Base-by-base conservation (phyloP, 306 rosid genomes). In the Malus asiatica region DNA sequence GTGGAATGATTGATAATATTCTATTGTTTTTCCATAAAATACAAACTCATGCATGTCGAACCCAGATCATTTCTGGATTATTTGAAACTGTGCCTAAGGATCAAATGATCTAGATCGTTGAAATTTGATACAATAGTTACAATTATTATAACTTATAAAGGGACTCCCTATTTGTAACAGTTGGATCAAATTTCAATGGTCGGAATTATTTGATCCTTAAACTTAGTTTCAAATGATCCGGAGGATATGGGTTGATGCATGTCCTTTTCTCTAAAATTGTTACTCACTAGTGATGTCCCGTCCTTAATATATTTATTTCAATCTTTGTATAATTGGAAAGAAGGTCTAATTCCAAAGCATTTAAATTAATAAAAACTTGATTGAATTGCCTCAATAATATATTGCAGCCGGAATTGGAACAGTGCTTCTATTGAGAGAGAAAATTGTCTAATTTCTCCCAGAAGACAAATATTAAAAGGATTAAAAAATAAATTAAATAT, bases 371-470 rank as follows among this genome's bases (percentile, higher is more conserved):
- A 23, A 76, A 76, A 67, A 55, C 40, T 14, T 55, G 66, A 29
- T 4, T 13, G 22, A 67, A 22, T 35, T 19, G 19, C 14, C 20
- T 20, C 22, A 3, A 25, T 72, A 51, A 35, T 53, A 32, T 44
- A 62, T 51, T n/a, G 12, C 2, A 3, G 84, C 74, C 77, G 84
- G 65, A 76, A 71, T 64, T 55, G 11, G 74, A 76, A 81, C 80
- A 81, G 80, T 81, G 44, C 18, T 29, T 18, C 13, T 10, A 4
- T 33, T 32, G 38, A 45, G 59, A 27, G 29, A 20, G 8, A 13
- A 8, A 11, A 25, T 35, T 2, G 51, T 71, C 16, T 38, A 29
- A 53, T 57, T 45, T 65, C 25, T 6, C 22, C 4, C 5, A 75
- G 12, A 18, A 51, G 10, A 29, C 27, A 69, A 27, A 7, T 0